Conservation (phyloP, 1,139 yeast species). For the Yamadazyma aaseri region DNA sequence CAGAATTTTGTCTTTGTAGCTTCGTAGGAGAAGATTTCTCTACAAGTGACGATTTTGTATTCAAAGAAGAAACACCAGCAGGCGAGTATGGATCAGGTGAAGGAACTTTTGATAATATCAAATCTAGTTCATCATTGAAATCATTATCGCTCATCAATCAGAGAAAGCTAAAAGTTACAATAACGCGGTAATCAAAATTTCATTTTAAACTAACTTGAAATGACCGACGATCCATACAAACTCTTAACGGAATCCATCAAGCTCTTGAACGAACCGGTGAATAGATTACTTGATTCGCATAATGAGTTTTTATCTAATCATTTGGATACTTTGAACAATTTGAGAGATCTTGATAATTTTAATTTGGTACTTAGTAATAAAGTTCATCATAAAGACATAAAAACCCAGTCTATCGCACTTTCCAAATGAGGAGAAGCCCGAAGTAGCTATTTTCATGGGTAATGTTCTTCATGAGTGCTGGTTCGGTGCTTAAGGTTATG, state of each 20-base stretch:
- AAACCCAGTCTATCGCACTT: no score
- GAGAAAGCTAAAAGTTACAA: slow-evolving; percentile 1
- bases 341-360: slow-evolving; percentile 12
- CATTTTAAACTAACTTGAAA: background rate
- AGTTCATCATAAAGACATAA: slow-evolving; percentile 1
- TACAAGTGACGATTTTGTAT: no score
- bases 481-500: no score
- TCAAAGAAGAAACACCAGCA: no score
- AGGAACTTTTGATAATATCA: slow-evolving; percentile 4
- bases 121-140: slow-evolving; percentile 16
- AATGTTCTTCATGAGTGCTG: no score
- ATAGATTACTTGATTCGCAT: slow-evolving; percentile 25
- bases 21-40: no score
- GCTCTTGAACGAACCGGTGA: slow-evolving; percentile 23
- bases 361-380: slow-evolving; percentile 9
- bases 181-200: background rate
- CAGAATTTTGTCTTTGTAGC: no score
- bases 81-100: no score
- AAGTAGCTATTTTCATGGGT: no score
- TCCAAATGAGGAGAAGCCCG: no score
- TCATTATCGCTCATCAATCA: slow-evolving; percentile 13
- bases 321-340: slow-evolving; percentile 22
- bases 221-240: slow-evolving; percentile 22
- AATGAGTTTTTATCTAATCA: slow-evolving; percentile 28
- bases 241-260: slow-evolving; percentile 21